Conservation (phyloP, 1,284 basidiomycete genomes). For the Fereydounia khargensis region DNA sequence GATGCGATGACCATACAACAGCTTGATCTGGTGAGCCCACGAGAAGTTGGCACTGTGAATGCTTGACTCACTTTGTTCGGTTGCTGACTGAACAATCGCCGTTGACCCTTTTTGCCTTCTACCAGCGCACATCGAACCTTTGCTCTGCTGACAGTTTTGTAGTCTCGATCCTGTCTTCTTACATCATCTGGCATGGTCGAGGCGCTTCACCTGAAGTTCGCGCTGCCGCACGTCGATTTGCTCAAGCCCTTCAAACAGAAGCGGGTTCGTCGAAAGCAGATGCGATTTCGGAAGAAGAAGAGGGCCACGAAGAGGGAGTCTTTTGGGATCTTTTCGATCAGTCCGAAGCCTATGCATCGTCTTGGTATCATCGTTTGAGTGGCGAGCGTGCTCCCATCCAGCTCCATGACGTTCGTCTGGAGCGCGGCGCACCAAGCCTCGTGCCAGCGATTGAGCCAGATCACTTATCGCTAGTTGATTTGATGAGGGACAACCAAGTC, state of each 20-base stretch:
- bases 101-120: too few species aligned
- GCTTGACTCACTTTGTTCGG: too few species aligned
- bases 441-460: not conserved
- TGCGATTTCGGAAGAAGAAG: slow-evolving; percentile 33
- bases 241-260: slow-evolving; percentile 20
- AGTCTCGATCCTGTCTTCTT: slow-evolving; percentile 18
- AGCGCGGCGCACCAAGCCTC: slow-evolving; percentile 1
- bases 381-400: slow-evolving; percentile 1
- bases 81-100: too few species aligned
- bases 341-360: slow-evolving; percentile 26
- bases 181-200: slow-evolving; percentile 47
- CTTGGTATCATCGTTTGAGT: slow-evolving; percentile 22
- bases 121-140: slow-evolving; percentile 22
- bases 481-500: slow-evolving; percentile 15
- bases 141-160: slow-evolving; percentile 45
- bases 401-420: slow-evolving; percentile 9
- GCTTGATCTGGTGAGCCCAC: slow-evolving; percentile 19
- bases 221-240: slow-evolving; percentile 30
- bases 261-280: slow-evolving; percentile 7
- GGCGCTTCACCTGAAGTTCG: slow-evolving; percentile 29
- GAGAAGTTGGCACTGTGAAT: too few species aligned
- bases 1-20: slow-evolving; percentile 36
- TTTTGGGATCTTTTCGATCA: slow-evolving; percentile 41
- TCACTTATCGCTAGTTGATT: slow-evolving; percentile 7
- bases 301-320: slow-evolving; percentile 39